These are phyloP conservation scores for Ophiostoma sp. DNA, from an alignment of 2,329 filamentous ascomycete genomes.

Conservation along the genomic window DNA sequence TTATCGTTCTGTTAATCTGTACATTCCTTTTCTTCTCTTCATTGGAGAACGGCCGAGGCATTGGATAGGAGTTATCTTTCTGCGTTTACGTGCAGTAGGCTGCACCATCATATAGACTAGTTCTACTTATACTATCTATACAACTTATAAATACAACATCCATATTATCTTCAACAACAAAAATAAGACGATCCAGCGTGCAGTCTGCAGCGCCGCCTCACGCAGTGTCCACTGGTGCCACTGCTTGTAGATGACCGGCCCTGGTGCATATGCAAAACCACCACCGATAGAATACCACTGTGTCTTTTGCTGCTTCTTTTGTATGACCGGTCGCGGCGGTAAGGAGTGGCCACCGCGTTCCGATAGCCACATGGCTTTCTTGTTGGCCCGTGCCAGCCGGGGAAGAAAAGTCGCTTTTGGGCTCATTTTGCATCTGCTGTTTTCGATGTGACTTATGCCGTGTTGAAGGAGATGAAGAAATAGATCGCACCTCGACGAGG, in stretches of 20 bases:
- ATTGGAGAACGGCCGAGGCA: conserved; percentile 9
- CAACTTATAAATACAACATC: too few species aligned
- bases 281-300: not conserved
- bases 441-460: too few species aligned
- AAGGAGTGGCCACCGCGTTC: too few species aligned
- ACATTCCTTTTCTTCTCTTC: too few species aligned
- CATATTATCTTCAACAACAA: not conserved
- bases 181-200: not conserved
- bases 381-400: conserved; percentile 1
- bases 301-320: not conserved
- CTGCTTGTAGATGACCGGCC: conserved; percentile 17
- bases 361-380: not conserved
- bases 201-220: not conserved
- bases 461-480: too few species aligned
- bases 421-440: not conserved
- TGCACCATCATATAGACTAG: conserved; percentile 8
- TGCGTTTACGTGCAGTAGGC: not conserved
- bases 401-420: not conserved
- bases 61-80: conserved; percentile 6
- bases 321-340: not conserved
- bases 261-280: conserved; percentile 20
- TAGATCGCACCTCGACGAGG: too few species aligned
- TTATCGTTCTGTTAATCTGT: not conserved
- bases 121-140: not conserved
- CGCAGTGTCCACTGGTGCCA: conserved; percentile 10